Evolutionary conservation across 495 filamentous ascomycete genomes (phyloP).

Genomic region (Tuber microsphaerosporum): DNA sequence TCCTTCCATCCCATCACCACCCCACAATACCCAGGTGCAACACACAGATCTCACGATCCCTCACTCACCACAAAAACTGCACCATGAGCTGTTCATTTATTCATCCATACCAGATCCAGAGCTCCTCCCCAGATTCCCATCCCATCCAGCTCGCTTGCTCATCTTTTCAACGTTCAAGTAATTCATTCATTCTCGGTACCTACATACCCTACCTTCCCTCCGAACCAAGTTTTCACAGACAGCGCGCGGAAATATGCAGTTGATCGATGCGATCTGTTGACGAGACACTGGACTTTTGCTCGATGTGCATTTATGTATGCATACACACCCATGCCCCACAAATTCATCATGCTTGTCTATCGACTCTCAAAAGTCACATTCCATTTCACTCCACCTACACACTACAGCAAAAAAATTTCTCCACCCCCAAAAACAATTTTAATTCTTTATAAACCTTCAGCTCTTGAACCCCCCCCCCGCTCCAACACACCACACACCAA

Average conservation of each 20-base stretch:
- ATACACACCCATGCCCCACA: background rate
- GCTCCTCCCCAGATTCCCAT: background rate
- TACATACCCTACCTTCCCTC: background rate
- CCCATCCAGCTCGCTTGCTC: background rate
- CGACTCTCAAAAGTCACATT: background rate
- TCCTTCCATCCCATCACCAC: background rate
- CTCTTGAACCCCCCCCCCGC: background rate
- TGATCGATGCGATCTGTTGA: slow-evolving; percentile 1
- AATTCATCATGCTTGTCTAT: background rate
- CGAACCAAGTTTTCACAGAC: background rate
- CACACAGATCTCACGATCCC: background rate
- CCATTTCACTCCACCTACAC: background rate
- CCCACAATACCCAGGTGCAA: background rate
- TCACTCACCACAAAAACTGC: background rate
- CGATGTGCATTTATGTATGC: background rate
- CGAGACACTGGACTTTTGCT: background rate
- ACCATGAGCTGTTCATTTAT: slow-evolving; percentile 2
- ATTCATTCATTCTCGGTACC: background rate
- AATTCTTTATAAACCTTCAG: slow-evolving; percentile 3
- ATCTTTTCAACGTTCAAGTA: background rate
- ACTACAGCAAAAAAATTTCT: background rate
- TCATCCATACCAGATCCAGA: background rate
- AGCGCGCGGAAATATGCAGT: background rate
- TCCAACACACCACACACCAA: background rate
- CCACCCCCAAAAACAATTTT: slow-evolving; percentile 3